Evolutionary conservation across 495 filamentous ascomycete species (phyloP).

Genomic region (Podospora anserina): DNA sequence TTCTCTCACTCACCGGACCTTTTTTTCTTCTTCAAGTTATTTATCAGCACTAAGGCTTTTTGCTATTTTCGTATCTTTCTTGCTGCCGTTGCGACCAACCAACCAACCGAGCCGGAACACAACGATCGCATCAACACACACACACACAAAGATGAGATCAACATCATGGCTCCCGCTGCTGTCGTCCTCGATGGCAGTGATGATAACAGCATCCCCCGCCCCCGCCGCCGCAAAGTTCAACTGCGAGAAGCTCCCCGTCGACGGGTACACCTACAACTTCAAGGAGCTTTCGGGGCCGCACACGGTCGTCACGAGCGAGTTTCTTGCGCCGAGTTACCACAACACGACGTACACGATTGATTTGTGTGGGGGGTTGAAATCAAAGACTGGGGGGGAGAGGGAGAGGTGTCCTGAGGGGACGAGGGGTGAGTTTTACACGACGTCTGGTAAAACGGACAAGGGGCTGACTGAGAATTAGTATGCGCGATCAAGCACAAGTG

Average conservation of each 20-base stretch:
- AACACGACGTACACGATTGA: conserved; percentile 91
- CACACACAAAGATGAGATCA: neutral
- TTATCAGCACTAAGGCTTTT: too few relatives aligned
- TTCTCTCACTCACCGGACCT: too few relatives aligned
- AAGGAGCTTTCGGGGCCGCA: conserved; percentile 67
- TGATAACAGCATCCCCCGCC: neutral
- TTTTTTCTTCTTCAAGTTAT: too few relatives aligned
- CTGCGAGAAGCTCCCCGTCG: conserved; percentile 60
- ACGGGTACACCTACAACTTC: conserved; percentile 63
- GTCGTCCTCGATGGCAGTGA: neutral
- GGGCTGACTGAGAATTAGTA: conserved; percentile 45
- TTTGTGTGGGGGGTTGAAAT: conserved; percentile 65
- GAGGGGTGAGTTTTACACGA: conserved; percentile 47
- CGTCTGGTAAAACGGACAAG: neutral
- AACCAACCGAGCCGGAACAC: neutral
- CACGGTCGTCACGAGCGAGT: conserved; percentile 58
- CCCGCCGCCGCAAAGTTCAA: conserved; percentile 5
- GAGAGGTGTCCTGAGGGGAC: conserved; percentile 61
- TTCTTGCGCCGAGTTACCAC: conserved; percentile 40
- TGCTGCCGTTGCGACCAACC: neutral
- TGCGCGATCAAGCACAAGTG: conserved; percentile 67
- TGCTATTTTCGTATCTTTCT: too few relatives aligned
- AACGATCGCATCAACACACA: neutral
- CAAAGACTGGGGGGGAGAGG: conserved; percentile 41
- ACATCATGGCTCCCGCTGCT: neutral